phyloP scores from a whole-genome alignment of 129 eudicot genomes.

The Chrysanthemum seticuspe region DNA sequence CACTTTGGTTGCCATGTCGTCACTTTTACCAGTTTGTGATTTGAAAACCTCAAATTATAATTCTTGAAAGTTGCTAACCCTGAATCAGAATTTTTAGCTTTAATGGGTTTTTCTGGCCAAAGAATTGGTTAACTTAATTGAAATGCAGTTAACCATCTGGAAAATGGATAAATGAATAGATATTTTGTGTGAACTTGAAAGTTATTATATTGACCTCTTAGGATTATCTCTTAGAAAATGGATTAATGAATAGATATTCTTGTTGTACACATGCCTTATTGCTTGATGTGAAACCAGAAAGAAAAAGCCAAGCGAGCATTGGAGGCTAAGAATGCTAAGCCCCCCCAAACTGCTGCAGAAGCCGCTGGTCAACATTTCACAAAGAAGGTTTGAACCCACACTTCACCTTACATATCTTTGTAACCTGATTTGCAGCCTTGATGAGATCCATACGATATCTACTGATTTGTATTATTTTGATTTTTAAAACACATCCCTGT shows the following conservation, averaged over 20 bases:
- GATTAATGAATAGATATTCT: neutral
- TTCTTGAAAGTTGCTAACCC: too few relatives aligned
- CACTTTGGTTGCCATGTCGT: too few relatives aligned
- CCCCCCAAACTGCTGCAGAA: conserved; percentile 72
- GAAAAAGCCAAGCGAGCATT: conserved; percentile 61
- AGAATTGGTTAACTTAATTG: too few relatives aligned
- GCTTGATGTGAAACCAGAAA: conserved; percentile 51
- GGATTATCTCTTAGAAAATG: neutral
- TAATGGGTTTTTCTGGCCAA: too few relatives aligned
- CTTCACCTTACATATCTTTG: neutral
- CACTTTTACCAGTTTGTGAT: too few relatives aligned
- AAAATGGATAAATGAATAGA: neutral
- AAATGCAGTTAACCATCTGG: neutral
- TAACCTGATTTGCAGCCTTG: neutral
- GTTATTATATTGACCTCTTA: neutral
- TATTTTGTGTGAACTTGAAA: neutral
- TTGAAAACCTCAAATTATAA: too few relatives aligned
- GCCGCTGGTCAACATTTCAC: conserved; percentile 54
- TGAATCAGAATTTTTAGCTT: too few relatives aligned
- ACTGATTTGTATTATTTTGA: neutral
- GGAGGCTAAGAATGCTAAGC: conserved; percentile 52
- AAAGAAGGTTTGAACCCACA: conserved; percentile 48
- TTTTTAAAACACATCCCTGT: neutral
- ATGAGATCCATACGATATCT: neutral
- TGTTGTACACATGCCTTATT: neutral